Conservation (phyloP, 83 land plant species). For the Picea engelmannii region DNA sequence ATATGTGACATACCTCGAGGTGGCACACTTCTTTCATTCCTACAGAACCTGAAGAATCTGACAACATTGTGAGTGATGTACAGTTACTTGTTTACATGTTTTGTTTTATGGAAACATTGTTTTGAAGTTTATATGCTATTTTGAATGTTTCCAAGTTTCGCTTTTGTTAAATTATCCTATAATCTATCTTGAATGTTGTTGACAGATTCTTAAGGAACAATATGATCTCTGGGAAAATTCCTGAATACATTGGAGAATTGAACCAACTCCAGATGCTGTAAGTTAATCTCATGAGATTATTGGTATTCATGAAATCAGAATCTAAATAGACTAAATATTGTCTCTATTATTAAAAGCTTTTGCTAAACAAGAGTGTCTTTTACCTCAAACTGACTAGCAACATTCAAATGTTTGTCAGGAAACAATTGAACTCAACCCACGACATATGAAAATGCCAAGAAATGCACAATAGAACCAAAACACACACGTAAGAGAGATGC, state of each 20-base stretch:
- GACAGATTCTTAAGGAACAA: constrained; percentile 52
- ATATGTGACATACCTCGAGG: background rate
- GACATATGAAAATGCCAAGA: background rate
- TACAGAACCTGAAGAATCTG: constrained; percentile 24
- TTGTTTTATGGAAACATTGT: background rate
- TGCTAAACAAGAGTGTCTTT: background rate
- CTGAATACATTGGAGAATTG: constrained; percentile 32
- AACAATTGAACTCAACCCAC: background rate
- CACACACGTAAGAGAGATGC: background rate
- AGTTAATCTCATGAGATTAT: constrained; percentile 13
- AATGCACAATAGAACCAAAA: background rate
- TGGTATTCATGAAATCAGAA: background rate
- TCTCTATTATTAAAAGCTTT: background rate
- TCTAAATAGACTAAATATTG: too few species aligned
- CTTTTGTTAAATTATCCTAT: constrained; percentile 1
- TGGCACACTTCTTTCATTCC: constrained; percentile 3
- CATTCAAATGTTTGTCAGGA: background rate
- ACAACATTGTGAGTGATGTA: constrained; percentile 29
- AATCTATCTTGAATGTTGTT: background rate
- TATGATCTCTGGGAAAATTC: constrained; percentile 33
- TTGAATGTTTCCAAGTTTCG: too few species aligned
- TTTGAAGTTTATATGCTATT: background rate
- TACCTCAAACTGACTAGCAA: too few species aligned
- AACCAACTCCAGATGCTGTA: constrained; percentile 24
- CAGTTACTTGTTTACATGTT: background rate